Evolutionary conservation across 768 basidiomycete genomes (phyloP), one percentile per base, ranked within the genome.

Genomic region (Clitopilus passeckerianus): DNA sequence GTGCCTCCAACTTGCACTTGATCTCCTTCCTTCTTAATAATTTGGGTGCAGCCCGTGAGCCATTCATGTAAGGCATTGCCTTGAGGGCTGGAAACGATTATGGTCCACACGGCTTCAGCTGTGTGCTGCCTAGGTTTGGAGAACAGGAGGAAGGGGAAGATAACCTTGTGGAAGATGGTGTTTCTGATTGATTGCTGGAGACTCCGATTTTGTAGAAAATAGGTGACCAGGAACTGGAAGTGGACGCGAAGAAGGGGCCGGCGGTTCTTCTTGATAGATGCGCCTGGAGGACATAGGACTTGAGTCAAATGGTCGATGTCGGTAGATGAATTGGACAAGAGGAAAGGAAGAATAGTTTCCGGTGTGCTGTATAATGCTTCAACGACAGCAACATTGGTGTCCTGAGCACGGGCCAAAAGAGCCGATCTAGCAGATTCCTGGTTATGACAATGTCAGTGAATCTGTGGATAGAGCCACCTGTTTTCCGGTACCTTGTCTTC

Each of bases 91-190:
- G 60, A 63, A 9, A 61, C 22, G 59, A 94, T 67, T n/a, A 81
- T 71, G 57, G 86, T 86, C 93, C 93, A 95, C 0, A 86, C 83
- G n/a, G 79, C 68, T 20, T 82, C 78, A 0, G 85, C 79, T 0
- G 83, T 88, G 67, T 84, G 86, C 61, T 87, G 81, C 55, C 86
- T 80, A 2, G 87, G 72, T 66, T 89, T 92, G 6, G 90, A 87
- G 64, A 84, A 87, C 15, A 95, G 69, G 46, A 95, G 72, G 66
- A 85, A 84, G 0, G 93, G 89, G 67, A 93, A 90, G 57, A 95
- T 71, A 0, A 87, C 67, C 33, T 75, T 72, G 61, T 83, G 74
- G 61, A 85, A 82, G 23, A 80, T 68, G 9, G 16, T 12, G 5
- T 20, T 22, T 18, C 18, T 50, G 15, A 50, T 22, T n/a, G 10